Evolutionary conservation across 164 flowering plant genomes (phyloP).

Genomic region (Sedum album): DNA sequence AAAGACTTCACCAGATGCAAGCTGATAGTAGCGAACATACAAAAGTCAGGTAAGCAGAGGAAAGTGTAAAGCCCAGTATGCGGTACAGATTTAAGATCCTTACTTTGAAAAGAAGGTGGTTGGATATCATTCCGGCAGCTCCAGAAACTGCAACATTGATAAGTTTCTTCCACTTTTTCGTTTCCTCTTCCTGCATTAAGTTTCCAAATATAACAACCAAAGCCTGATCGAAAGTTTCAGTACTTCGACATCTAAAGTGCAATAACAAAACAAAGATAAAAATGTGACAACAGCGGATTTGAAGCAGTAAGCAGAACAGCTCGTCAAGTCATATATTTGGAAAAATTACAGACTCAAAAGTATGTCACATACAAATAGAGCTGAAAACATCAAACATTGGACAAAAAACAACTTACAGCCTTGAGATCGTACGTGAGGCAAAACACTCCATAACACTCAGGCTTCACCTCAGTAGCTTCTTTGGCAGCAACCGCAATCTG

Average conservation of each 20-base stretch:
- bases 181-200: constrained; percentile 67
- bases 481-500: constrained; percentile 25
- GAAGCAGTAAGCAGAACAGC: too few relatives aligned
- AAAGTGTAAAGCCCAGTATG: neutral
- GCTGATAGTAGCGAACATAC: constrained; percentile 28
- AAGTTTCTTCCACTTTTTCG: constrained; percentile 81
- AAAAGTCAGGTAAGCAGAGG: too few relatives aligned
- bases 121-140: constrained; percentile 97
- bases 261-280: too few relatives aligned
- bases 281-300: too few relatives aligned
- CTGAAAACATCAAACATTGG: neutral
- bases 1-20: constrained; percentile 68
- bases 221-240: too few relatives aligned
- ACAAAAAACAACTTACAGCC: constrained; percentile 38
- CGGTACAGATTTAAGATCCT: constrained; percentile 11
- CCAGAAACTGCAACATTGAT: constrained; percentile 89
- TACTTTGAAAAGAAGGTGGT: constrained; percentile 94
- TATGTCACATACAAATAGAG: too few relatives aligned
- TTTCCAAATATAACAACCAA: constrained; percentile 7
- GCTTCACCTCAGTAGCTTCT: constrained; percentile 24
- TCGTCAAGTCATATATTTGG: too few relatives aligned
- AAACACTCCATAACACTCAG: constrained; percentile 77
- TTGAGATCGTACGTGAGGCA: constrained; percentile 80
- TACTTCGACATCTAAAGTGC: too few relatives aligned
- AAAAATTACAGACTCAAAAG: too few relatives aligned